Conservation (phyloP, 441 rosid species). For the Pelargonium australe region DNA sequence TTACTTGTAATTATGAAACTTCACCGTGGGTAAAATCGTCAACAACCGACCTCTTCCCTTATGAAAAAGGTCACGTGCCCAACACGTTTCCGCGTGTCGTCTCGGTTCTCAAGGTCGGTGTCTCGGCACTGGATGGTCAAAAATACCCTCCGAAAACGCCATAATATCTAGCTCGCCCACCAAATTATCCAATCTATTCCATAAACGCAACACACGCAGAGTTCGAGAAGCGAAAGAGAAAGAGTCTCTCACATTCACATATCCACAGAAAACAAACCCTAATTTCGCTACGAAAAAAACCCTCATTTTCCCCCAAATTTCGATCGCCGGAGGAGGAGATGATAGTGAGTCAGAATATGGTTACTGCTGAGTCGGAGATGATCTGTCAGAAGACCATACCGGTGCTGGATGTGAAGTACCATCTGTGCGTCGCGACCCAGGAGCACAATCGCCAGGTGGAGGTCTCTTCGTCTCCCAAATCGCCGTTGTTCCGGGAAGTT, state of each 20-base stretch:
- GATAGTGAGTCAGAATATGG: constrained; percentile 47
- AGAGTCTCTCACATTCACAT: not conserved
- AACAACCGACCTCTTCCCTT: not conserved
- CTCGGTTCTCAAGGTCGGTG: constrained; percentile 2
- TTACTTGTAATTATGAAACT: not conserved
- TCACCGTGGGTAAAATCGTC: not conserved
- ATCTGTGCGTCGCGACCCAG: constrained; percentile 26
- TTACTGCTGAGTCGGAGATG: constrained; percentile 41
- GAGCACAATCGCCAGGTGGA: constrained; percentile 45
- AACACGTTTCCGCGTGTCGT: not conserved
- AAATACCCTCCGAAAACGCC: not conserved
- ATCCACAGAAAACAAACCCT: not conserved
- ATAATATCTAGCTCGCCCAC: not conserved
- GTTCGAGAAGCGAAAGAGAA: not conserved
- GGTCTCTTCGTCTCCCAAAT: constrained; percentile 22
- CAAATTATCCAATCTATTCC: not conserved
- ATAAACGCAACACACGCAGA: not conserved
- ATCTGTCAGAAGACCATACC: constrained; percentile 23
- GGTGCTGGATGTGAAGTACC: constrained; percentile 48
- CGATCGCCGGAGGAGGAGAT: constrained; percentile 15
- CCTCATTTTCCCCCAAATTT: not conserved
- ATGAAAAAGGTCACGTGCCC: not conserved
- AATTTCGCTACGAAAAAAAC: not conserved
- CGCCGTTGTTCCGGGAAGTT: constrained; percentile 28
- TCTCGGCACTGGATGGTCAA: not conserved